A percentile compares a stretch with the other conserved stretches of the same genome.
Conservation (phyloP, 106 monocot species). For the Chionographis japonica region DNA sequence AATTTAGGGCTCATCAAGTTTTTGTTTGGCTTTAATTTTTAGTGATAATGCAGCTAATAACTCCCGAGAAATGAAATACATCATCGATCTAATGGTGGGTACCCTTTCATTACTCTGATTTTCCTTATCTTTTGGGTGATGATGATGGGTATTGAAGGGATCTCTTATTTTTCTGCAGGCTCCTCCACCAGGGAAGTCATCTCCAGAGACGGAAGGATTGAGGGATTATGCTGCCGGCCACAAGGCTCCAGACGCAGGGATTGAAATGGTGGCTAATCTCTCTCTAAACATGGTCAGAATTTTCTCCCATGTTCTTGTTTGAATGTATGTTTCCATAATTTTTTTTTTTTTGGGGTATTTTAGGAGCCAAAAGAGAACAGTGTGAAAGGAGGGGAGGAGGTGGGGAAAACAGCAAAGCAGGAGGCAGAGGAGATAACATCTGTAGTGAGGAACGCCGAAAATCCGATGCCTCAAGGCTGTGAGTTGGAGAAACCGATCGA, state of each 20-base stretch:
- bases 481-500: constrained; percentile 27
- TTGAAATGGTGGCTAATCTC: constrained; percentile 45
- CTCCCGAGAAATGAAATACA: constrained; percentile 53
- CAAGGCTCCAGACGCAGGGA: constrained; percentile 16
- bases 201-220: constrained; percentile 50
- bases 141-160: neutral
- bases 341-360: neutral
- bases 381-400: constrained; percentile 29
- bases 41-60: constrained; percentile 36
- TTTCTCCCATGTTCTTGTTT: neutral
- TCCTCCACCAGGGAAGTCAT: constrained; percentile 53
- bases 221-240: constrained; percentile 21
- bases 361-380: constrained; percentile 24
- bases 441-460: constrained; percentile 25
- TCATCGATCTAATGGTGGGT: constrained; percentile 90
- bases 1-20: neutral
- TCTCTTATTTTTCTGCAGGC: constrained; percentile 28
- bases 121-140: too few relatives aligned
- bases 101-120: neutral
- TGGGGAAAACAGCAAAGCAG: constrained; percentile 27
- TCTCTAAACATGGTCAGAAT: neutral
- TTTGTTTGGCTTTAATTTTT: neutral
- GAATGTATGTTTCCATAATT: neutral
- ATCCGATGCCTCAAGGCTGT: constrained; percentile 9
- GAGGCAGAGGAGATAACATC: constrained; percentile 7